Evolutionary conservation across 768 basidiomycete species (phyloP).

Genomic region (Mycena vulgaris): DNA sequence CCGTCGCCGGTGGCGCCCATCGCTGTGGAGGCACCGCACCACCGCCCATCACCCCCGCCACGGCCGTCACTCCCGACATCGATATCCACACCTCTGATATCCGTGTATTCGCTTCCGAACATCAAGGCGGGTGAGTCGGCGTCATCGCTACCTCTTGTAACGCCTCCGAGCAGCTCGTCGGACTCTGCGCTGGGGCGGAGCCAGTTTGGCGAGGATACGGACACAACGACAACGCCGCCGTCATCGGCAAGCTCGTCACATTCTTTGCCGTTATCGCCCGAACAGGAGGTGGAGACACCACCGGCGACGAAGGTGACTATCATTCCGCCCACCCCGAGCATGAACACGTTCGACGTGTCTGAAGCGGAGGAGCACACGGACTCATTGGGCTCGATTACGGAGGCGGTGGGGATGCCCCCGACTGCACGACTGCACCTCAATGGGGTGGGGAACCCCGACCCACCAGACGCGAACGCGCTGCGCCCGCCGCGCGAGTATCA

Average conservation of each 20-base stretch:
- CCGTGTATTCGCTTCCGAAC: constrained; percentile 50
- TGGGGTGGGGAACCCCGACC: background rate
- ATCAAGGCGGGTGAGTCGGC: constrained; percentile 43
- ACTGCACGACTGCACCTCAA: constrained; percentile 15
- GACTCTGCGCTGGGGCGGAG: constrained; percentile 34
- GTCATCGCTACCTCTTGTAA: constrained; percentile 53
- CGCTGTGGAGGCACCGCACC: constrained; percentile 30
- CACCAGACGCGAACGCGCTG: constrained; percentile 18
- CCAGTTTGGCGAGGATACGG: constrained; percentile 30
- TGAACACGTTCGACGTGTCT: constrained; percentile 10
- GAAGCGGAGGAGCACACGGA: background rate
- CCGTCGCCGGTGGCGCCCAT: constrained; percentile 37
- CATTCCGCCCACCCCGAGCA: constrained; percentile 33
- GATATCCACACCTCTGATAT: constrained; percentile 57
- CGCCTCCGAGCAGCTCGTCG: constrained; percentile 36
- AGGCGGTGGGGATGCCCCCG: constrained; percentile 9
- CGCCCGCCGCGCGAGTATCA: constrained; percentile 35
- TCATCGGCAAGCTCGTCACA: constrained; percentile 37
- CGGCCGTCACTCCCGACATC: constrained; percentile 57
- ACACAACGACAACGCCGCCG: constrained; percentile 29
- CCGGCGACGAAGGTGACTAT: constrained; percentile 33
- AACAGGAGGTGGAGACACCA: constrained; percentile 26
- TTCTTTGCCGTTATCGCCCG: constrained; percentile 25
- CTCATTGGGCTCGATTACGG: constrained; percentile 25
- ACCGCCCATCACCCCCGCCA: constrained; percentile 49